Base-by-base conservation (phyloP, 2,329 filamentous ascomycete genomes). In the Chlorencoelia australis region DNA sequence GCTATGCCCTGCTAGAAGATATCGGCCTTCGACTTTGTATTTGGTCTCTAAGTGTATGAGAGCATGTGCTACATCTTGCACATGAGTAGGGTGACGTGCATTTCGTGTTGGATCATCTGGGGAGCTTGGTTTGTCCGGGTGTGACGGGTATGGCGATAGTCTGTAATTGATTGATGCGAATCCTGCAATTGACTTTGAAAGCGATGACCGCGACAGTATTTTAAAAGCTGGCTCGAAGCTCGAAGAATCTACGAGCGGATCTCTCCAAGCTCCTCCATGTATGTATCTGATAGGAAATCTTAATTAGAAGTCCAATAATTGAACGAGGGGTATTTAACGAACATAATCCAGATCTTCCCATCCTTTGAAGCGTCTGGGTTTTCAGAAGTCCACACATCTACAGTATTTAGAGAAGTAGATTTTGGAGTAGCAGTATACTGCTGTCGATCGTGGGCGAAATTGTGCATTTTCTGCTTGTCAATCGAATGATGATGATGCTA, bases 121-220 rank as follows among this genome's bases (percentile, higher is more conserved):
- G 11, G 41, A 42, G 28, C 49, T 44, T 33, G 51, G 38, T 22
- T 44, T 35, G 31, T 65, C 55, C 2, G 68, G 65, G 56, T 3
- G 58, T 62, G n/a, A 70, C 1, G 71, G 68, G 41, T 68, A 62
- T 3, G 71, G 64, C 6, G 71, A 75, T 29, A 82, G 70, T 25
- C 75, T 68, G 64, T 81, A 81, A 57, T 78, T 73, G 40, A 81
- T 55, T 30, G 75, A 78, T 25, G 74, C 71, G 51, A 82, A 72
- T 37, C 71, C 79, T n/a, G 71, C 70, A 39, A 84, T 63, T 28
- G 35, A 36, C 18, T 22, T 17, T 32, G n/a, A 27, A 13, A 35
- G 11, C 11, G 37, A 24, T n/a, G 45, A 43, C 4, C 31, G 16
- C 30, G 65, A 50, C 40, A 74, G 55, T 22, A 57, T 50, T 39